Base-by-base conservation (phyloP, 108 stramenopile genomes). In the Pseudonitzschia delicatissima region DNA sequence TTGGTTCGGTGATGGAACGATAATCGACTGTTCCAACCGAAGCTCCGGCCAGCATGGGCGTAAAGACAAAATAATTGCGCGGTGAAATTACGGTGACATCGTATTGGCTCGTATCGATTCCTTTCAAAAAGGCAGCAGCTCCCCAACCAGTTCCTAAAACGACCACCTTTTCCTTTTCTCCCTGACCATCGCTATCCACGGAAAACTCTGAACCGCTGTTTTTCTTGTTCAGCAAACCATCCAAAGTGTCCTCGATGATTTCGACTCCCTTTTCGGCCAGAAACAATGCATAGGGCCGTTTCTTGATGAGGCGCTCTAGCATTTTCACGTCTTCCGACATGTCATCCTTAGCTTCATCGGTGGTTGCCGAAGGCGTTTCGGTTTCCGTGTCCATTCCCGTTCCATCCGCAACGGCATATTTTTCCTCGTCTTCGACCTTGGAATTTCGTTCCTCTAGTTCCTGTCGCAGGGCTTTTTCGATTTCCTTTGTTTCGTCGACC, bases 71-170 rank as follows among this genome's bases (percentile, higher is more conserved):
- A 68, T 92, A 93, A 59, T 98, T 96, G 26, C 97, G 64, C 1
- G 97, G 97, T 33, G 88, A 88, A 21, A 98, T 80, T 15, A 95
- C 85, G 0, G 87, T 91, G 9, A 98, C 94, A 66, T 98, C 93
- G 53, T 88, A 94, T 62, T 84, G 69, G 48, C 61, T n/a, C 6
- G 85, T 69, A 60, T 95, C 91, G 52, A 96, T 86, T 15, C 74
- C 85, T 66, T 96, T 94, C 33, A 97, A 66, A 67, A 95, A 94
- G 2, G 95, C 68, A 34, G 92, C 93, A 4, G 87, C 80, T 5
- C 91, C 97, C 97, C 97, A 98, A 23, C 97, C 97, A 6, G 93
- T 91, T 17, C 97, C 97, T 8, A 97, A 67, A 2, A 97, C 84
- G 4, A 97, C 93, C 18, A 97, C 66, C n/a, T 79, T 77, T 69